These are phyloP conservation scores for Cryptosporidium ubiquitum DNA, from an alignment of 169 alveolate genomes.

Conservation along the genomic window DNA sequence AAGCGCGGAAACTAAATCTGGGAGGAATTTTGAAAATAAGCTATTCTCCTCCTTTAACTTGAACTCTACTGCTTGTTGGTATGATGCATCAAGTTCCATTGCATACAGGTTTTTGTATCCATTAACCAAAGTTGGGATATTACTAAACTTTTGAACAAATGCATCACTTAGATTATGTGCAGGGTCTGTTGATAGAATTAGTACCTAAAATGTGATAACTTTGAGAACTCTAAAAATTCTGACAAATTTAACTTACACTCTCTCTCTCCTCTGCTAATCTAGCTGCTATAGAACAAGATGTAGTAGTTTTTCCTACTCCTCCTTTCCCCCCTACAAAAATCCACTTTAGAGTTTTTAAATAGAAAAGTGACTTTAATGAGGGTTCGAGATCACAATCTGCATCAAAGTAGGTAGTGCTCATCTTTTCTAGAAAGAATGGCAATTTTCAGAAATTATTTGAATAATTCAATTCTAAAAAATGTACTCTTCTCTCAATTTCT, in stretches of 20 bases:
- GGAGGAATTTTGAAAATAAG: conserved; percentile 80
- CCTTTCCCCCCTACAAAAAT: conserved; percentile 99
- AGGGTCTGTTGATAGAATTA: conserved; percentile 98
- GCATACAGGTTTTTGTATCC: conserved; percentile 95
- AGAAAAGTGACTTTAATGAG: conserved; percentile 78
- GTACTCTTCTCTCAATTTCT: neutral
- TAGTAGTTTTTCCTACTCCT: conserved; percentile 99
- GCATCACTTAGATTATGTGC: conserved; percentile 99
- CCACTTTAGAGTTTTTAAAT: conserved; percentile 92
- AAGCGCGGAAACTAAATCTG: conserved; percentile 93
- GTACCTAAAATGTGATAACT: conserved; percentile 83
- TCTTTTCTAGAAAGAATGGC: neutral
- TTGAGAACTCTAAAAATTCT: neutral
- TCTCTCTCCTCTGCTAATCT: conserved; percentile 92
- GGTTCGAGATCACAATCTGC: conserved; percentile 61
- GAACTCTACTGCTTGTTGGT: conserved; percentile 82
- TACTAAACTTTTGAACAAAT: conserved; percentile 94
- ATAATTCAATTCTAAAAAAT: neutral
- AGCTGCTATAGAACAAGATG: conserved; percentile 95
- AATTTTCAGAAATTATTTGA: neutral
- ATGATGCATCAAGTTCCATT: conserved; percentile 94
- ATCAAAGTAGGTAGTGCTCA: conserved; percentile 54
- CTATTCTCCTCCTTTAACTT: conserved; percentile 78
- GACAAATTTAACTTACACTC: conserved; percentile 82
- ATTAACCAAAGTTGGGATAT: conserved; percentile 92